Evolutionary conservation across 2,329 filamentous ascomycete species (phyloP).

Genomic region (Sporothrix globosa): DNA sequence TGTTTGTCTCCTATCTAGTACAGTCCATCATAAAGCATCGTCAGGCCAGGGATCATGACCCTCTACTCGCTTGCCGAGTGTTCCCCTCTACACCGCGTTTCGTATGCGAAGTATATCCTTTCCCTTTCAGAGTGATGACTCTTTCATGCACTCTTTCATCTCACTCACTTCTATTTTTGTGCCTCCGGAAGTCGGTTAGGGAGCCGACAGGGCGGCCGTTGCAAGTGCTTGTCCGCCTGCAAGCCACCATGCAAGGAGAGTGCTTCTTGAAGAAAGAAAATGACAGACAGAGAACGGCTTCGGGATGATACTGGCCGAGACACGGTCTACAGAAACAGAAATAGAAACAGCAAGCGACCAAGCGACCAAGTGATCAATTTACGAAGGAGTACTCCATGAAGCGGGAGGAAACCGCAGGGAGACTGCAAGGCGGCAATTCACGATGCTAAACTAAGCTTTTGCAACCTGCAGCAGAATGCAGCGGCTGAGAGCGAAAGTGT

Average conservation of each 20-base stretch:
- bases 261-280: too few relatives aligned
- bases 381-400: too few relatives aligned
- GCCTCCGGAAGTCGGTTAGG: neutral
- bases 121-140: neutral
- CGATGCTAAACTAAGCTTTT: neutral
- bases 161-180: neutral
- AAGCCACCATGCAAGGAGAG: constrained; percentile 6
- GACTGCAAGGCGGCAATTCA: constrained; percentile 14
- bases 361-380: neutral
- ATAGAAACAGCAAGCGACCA: constrained; percentile 17
- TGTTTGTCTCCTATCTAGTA: neutral
- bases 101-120: neutral
- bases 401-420: neutral
- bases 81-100: neutral
- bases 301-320: neutral
- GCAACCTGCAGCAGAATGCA: neutral
- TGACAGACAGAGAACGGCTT: neutral
- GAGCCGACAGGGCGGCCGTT: neutral
- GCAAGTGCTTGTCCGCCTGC: neutral
- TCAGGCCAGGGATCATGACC: neutral
- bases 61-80: neutral
- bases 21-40: neutral
- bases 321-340: neutral
- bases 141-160: neutral
- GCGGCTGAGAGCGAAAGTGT: neutral